Evolutionary conservation across 495 filamentous ascomycete genomes (phyloP).

Genomic region (Podospora tetraspora): DNA sequence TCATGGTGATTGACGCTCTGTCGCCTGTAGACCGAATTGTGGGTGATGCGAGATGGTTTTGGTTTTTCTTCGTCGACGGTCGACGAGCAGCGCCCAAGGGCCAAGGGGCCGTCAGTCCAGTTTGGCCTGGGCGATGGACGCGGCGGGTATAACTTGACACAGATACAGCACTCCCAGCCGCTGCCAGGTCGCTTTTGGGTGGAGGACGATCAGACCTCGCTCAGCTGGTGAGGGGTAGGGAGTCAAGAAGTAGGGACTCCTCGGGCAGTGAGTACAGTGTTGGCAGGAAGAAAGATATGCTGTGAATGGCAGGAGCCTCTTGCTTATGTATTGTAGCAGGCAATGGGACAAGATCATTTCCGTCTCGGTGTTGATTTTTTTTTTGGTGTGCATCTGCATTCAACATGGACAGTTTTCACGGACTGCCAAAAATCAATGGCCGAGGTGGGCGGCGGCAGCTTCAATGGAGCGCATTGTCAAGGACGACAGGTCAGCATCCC

Average conservation of each 20-base stretch:
- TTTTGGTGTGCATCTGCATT: neutral
- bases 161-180: neutral
- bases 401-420: neutral
- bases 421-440: neutral
- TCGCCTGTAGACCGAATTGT: neutral
- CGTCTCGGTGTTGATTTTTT: neutral
- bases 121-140: neutral
- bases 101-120: neutral
- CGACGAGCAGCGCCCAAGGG: neutral
- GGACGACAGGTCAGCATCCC: neutral
- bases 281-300: neutral
- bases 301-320: neutral
- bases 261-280: neutral
- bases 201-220: neutral
- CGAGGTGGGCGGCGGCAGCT: neutral
- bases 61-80: neutral
- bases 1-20: slow-evolving; percentile 16
- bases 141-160: neutral
- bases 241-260: neutral
- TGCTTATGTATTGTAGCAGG: neutral
- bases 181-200: neutral
- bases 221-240: neutral
- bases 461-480: neutral
- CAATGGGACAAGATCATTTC: neutral
- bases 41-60: neutral